Conservation (phyloP, 306 rosid species). For the Cucurbita argyrosperma region DNA sequence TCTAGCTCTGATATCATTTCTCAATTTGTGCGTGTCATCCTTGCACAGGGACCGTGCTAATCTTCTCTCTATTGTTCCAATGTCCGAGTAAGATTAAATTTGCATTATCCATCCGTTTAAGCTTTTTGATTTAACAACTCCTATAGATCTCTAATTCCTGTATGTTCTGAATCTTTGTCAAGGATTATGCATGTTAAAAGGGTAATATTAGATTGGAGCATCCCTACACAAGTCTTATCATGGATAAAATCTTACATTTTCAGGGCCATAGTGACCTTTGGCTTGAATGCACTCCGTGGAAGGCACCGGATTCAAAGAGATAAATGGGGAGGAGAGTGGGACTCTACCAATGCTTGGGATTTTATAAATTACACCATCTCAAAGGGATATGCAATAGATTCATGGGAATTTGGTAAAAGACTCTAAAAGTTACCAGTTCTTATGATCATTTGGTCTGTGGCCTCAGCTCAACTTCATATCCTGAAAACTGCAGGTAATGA, state of each 20-base stretch:
- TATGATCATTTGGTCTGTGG: not conserved
- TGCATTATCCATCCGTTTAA: no score
- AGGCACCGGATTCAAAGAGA: conserved; percentile 28
- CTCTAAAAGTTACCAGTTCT: not conserved
- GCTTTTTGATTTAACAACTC: not conserved
- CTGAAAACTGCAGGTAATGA: conserved; percentile 50
- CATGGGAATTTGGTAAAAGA: conserved; percentile 83
- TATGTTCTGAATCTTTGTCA: not conserved
- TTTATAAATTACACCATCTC: conserved; percentile 59
- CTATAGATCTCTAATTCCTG: not conserved
- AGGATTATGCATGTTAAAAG: not conserved
- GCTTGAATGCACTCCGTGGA: conserved; percentile 86
- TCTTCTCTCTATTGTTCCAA: no score
- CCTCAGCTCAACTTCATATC: not conserved
- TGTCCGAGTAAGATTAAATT: no score
- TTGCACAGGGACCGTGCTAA: no score
- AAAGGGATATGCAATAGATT: conserved; percentile 53
- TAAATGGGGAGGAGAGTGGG: conserved; percentile 86
- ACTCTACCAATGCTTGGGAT: conserved; percentile 42
- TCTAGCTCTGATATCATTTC: no score
- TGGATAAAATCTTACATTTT: conserved; percentile 7
- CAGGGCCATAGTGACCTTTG: conserved; percentile 70
- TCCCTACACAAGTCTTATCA: not conserved
- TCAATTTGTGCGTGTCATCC: no score
- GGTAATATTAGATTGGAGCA: not conserved